phyloP scores from a whole-genome alignment of 2,329 filamentous ascomycete species.

The Pyricularia grisea region DNA sequence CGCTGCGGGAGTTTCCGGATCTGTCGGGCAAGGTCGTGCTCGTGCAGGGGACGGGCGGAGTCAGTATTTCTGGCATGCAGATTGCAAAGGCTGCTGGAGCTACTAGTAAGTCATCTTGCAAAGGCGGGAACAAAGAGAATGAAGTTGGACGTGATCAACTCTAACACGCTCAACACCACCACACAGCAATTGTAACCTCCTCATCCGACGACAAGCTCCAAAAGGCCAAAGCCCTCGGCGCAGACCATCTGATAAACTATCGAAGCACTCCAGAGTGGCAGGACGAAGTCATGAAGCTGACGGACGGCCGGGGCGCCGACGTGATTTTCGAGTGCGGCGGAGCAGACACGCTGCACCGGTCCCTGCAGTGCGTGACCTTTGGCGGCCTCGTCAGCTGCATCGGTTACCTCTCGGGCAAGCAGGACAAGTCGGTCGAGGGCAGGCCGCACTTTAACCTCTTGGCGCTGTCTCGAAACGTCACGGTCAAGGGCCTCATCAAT shows the following conservation, averaged over 20 bases:
- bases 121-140: neutral
- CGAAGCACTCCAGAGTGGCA: constrained; percentile 42
- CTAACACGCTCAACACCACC: constrained; percentile 18
- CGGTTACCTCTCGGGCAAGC: constrained; percentile 40
- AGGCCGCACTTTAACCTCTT: constrained; percentile 51
- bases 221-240: constrained; percentile 37
- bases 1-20: constrained; percentile 35
- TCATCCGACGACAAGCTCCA: constrained; percentile 42
- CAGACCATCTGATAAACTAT: constrained; percentile 45
- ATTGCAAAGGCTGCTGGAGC: constrained; percentile 43
- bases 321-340: constrained; percentile 47
- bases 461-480: constrained; percentile 34
- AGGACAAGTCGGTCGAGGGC: constrained; percentile 40
- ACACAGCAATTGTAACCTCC: constrained; percentile 39
- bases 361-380: constrained; percentile 42
- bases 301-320: constrained; percentile 36
- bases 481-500: constrained; percentile 48
- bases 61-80: constrained; percentile 40
- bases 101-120: constrained; percentile 23
- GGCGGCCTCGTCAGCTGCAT: constrained; percentile 44
- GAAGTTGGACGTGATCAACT: constrained; percentile 20
- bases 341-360: constrained; percentile 38
- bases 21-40: constrained; percentile 29
- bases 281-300: constrained; percentile 34
- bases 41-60: constrained; percentile 45